These are phyloP conservation scores for Penicillium pulvis DNA, from an alignment of 495 filamentous ascomycete genomes.

Conservation along the genomic window DNA sequence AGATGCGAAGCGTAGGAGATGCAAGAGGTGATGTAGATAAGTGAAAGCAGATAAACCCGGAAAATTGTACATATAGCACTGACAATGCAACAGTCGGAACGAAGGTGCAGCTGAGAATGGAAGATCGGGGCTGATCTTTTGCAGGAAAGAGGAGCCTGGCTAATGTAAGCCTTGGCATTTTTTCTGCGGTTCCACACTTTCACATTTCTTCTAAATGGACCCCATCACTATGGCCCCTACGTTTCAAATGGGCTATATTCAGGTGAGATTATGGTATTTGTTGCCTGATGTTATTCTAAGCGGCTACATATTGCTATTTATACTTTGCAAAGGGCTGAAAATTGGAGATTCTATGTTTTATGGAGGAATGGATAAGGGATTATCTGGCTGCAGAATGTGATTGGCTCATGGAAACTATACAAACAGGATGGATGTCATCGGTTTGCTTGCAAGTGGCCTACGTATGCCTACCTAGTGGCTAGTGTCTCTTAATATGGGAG, in stretches of 20 bases:
- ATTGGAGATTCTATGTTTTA: not conserved
- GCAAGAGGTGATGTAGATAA: not conserved
- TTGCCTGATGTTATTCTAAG: not conserved
- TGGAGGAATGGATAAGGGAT: not conserved
- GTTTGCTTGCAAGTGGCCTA: no score
- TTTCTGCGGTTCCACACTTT: conserved; percentile 21
- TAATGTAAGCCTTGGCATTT: conserved; percentile 34
- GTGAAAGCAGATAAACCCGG: not conserved
- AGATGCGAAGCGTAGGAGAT: not conserved
- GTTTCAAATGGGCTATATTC: not conserved
- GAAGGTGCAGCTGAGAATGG: conserved; percentile 14
- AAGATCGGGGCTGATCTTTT: conserved; percentile 29
- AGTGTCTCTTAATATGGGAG: no score
- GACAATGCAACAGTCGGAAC: conserved; percentile 4
- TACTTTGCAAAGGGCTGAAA: not conserved
- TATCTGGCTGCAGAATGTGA: not conserved
- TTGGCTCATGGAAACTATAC: not conserved
- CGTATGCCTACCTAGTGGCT: no score
- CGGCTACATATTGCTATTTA: not conserved
- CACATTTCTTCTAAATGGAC: conserved; percentile 4
- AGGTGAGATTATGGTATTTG: not conserved
- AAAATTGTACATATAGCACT: not conserved
- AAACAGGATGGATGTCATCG: not conserved
- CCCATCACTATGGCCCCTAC: not conserved
- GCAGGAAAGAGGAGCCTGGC: conserved; percentile 16